Conservation (phyloP, 306 rosid species). For the Casuarina glauca region DNA sequence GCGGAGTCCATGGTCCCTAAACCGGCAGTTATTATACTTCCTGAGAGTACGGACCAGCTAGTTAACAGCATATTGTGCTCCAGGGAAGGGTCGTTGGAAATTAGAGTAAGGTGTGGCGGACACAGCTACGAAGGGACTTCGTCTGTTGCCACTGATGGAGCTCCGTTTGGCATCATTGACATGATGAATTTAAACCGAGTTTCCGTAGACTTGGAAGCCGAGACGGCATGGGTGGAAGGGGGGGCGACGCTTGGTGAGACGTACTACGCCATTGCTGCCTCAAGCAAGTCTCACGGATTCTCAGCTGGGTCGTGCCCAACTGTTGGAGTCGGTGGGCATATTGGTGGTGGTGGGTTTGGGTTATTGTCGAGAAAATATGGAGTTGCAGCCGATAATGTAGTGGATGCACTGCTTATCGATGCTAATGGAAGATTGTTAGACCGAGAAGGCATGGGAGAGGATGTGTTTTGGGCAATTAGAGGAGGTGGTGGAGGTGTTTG, state of each 20-base stretch:
- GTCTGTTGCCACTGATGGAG: constrained; percentile 42
- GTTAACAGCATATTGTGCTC: constrained; percentile 44
- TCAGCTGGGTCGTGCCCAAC: constrained; percentile 84
- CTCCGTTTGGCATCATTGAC: constrained; percentile 63
- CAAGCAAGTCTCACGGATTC: constrained; percentile 59
- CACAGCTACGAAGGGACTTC: constrained; percentile 89
- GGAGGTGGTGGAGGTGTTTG: constrained; percentile 83
- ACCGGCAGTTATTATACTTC: constrained; percentile 63
- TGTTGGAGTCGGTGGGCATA: constrained; percentile 86
- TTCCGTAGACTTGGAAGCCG: constrained; percentile 48
- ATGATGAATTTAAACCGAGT: constrained; percentile 67
- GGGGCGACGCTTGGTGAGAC: constrained; percentile 87
- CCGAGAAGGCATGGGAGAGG: constrained; percentile 67
- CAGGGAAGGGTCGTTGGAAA: constrained; percentile 34
- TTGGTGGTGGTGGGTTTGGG: constrained; percentile 77
- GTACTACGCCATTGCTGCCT: constrained; percentile 59
- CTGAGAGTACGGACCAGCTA: constrained; percentile 55
- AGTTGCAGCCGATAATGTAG: constrained; percentile 72
- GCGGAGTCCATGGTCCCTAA: constrained; percentile 44
- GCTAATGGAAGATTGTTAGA: constrained; percentile 48
- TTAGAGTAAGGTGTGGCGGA: constrained; percentile 69
- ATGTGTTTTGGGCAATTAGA: constrained; percentile 91
- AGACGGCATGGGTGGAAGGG: constrained; percentile 78
- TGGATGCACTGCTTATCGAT: constrained; percentile 60
- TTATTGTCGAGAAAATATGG: constrained; percentile 67